Evolutionary conservation across 2,329 filamentous ascomycete genomes (phyloP), one percentile per base, ranked within the genome.

Genomic region (Pyrenochaeta sp.): DNA sequence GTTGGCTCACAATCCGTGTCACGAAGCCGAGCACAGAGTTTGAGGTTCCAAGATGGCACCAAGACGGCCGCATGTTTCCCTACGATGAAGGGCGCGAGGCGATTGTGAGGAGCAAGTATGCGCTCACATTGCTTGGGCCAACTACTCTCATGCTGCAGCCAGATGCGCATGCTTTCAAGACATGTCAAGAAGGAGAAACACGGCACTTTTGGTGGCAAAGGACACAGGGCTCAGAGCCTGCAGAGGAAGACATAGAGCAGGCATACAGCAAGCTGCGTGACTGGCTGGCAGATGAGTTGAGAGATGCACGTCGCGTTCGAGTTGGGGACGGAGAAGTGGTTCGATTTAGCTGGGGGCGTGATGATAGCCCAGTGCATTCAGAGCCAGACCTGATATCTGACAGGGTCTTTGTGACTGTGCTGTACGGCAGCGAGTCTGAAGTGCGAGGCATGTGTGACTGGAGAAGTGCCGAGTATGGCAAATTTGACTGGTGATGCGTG

Each of bases 361-460:
- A 51, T 1, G 55, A 58, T 44, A 58, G 55, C n/a, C 50, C 55
- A 6, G 44, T 58, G 32, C 55, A 58, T 49, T 54, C 46, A 4
- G 55, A 58, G 43, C 55, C 55, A n/a, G 27, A 52, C 17, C 12
- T 55, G 6, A 17, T 21, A 9, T n/a, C 21, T 20, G 56, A 55
- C 27, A 37, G 56, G 36, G 56, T 58, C 17, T 56, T 58, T 42
- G 32, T 58, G 48, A 51, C 52, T 23, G 51, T 58, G 21, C 6
- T 58, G 18, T 55, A 29, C 49, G 55, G 51, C 11, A 58, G 55
- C 33, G 47, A 51, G 30, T 21, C 12, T 2, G 55, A 58, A 33
- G 7, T 53, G 35, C 17, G 35, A 15, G 37, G 40, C 17, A 49
- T 56, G 54, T 49, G 46, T 37, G 42, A 50, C n/a, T 40, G 21